Evolutionary conservation across 2,329 filamentous ascomycete genomes (phyloP), one percentile per base, ranked within the genome.

Genomic region (Monosporascus sp.): DNA sequence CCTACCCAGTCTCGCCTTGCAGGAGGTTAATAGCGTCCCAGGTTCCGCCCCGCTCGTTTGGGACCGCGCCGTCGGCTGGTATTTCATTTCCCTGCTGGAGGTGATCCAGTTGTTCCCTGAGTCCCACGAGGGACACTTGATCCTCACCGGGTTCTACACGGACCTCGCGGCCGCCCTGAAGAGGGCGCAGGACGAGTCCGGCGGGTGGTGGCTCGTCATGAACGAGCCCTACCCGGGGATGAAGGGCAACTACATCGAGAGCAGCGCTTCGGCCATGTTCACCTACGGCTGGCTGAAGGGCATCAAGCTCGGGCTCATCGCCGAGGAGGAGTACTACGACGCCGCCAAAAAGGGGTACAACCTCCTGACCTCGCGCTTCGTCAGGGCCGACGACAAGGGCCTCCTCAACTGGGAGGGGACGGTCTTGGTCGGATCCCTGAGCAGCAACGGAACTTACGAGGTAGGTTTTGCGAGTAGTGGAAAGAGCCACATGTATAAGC

Each of bases 151-250:
- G 4, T 75, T 76, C 59, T 73, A 75, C 50, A 65, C 64, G 3
- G 70, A 70, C 3, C 69, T 78, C 2, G 70, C 76, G 1, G 65
- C 67, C 0, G 74, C 72, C 2, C 57, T 80, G 15, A 70, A 72
- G 53, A 64, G 64, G 17, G 68, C 72, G 0, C 75, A 74, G 46
- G 76, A 80, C 53, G 55, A 60, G 18, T 60, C 59, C 2, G 78
- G 79, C 0, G 80, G 78, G 7, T 85, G 81, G 80, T 84, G 79
- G 77, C 67, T 83, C 50, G 70, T 84, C 44, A 79, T 84, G 74
- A 75, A 74, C 58, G 71, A 75, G 53, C 65, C 72, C 26, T 76
- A 78, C 51, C 72, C 75, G 0, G 74, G 72, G 1, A 60, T 65
- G 40, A 57, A 73, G 46, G 80, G 79, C 2, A 85, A 86, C 65